Conservation (phyloP, 306 rosid species). For the Cucumis melo region DNA sequence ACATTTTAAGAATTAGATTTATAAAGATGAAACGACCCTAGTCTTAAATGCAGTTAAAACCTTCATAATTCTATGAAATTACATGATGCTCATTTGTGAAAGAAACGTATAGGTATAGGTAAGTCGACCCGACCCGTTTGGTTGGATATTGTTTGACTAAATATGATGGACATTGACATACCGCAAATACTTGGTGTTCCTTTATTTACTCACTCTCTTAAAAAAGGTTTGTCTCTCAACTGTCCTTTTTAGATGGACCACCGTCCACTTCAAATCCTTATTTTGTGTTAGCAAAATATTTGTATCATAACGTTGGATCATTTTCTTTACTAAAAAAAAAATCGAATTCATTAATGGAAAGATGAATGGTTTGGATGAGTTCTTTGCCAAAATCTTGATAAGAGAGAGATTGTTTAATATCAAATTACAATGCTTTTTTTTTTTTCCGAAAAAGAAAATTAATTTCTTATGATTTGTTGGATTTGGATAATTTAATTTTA, state of each 20-base stretch:
- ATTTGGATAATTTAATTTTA: too few relatives aligned
- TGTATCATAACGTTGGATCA: not conserved
- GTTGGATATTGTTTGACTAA: not conserved
- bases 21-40: too few relatives aligned
- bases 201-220: not conserved
- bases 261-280: not conserved
- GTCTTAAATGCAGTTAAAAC: too few relatives aligned
- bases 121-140: not conserved
- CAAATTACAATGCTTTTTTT: too few relatives aligned
- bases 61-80: too few relatives aligned
- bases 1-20: too few relatives aligned
- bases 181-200: not conserved
- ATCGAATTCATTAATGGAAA: not conserved
- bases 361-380: not conserved
- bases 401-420: not conserved
- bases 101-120: not conserved
- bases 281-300: not conserved
- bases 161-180: not conserved
- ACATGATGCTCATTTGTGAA: not conserved
- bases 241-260: not conserved
- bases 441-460: too few relatives aligned
- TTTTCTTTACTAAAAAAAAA: not conserved
- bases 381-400: not conserved
- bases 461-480: too few relatives aligned
- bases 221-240: not conserved